Conservation (phyloP, 441 rosid genomes). For the Eruca vesicaria region DNA sequence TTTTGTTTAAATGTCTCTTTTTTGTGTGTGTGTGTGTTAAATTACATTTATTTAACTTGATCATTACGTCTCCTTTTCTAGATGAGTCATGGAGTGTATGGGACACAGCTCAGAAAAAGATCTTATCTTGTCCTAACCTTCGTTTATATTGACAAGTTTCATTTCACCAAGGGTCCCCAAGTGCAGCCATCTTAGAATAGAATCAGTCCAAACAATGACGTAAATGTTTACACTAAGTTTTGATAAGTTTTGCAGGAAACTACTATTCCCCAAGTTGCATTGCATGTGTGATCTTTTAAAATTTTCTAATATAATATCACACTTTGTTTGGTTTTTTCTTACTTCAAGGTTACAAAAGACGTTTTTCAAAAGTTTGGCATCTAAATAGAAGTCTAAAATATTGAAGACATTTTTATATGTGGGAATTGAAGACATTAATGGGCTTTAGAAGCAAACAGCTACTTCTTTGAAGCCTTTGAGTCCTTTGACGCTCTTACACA, state of each 20-base stretch:
- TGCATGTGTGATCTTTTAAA: no score
- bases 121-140: not conserved
- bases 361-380: no score
- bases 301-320: no score
- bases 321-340: no score
- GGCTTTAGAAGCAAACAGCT: not conserved
- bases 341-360: no score
- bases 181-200: slow-evolving; percentile 2
- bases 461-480: no score
- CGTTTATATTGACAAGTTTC: slow-evolving; percentile 11
- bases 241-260: not conserved
- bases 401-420: no score
- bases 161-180: not conserved
- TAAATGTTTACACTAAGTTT: not conserved
- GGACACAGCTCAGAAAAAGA: slow-evolving; percentile 15
- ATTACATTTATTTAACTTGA: not conserved
- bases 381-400: no score
- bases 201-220: slow-evolving; percentile 1
- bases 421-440: not conserved
- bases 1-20: not conserved
- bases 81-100: not conserved
- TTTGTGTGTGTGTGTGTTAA: not conserved
- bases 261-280: no score
- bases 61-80: slow-evolving; percentile 5
- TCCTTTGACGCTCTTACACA: not conserved